Base-by-base conservation (phyloP, 441 rosid species). In the Flueggea neowawraea region DNA sequence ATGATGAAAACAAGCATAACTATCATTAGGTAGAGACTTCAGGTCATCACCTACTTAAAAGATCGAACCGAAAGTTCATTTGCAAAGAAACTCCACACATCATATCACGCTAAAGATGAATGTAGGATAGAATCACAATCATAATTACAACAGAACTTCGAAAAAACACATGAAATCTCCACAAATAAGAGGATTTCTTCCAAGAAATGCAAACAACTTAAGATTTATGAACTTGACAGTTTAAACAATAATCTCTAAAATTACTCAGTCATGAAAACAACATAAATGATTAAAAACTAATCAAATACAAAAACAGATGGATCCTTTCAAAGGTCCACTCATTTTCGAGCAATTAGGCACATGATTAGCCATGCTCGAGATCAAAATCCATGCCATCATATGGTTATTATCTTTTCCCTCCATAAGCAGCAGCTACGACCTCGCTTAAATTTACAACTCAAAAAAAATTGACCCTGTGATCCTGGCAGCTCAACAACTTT, bases 221-320 rank as follows among this genome's bases (percentile, higher is more conserved):
- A 13, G 66, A 58, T 66, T 72, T 69, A 72, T 64, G 54, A 68
- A 31, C 16, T 48, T 14, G 5, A 6, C 4, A 60, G 65, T 66
- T 65, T 12, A 7, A 66, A 72, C 70, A 76, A 73, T 49, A 67
- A 76, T 74, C 75, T 69, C 41, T 36, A 36, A 64, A 78, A 71
- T 68, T 58, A 60, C 57, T 55, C 28, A 16, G 64, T 54, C 62
- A 36, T 17, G 57, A 55, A 45, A 66, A 57, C 45, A 47, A 71
- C 8, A 28, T 3, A 16, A 65, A 68, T 22, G 60, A 53, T 52
- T 72, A 12, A 54, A 58, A 74, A 64, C 81, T 74, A 75, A 79
- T 68, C 73, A 63, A 81, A 53, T 83, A 80, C 78, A 75, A 75
- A 68, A 79, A 66, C 68, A 71, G 58, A 65, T 61, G 68, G 73